These are phyloP conservation scores for Coemansia guatemalensis DNA, from an alignment of 192 early-diverging fungal species.

Conservation along the genomic window DNA sequence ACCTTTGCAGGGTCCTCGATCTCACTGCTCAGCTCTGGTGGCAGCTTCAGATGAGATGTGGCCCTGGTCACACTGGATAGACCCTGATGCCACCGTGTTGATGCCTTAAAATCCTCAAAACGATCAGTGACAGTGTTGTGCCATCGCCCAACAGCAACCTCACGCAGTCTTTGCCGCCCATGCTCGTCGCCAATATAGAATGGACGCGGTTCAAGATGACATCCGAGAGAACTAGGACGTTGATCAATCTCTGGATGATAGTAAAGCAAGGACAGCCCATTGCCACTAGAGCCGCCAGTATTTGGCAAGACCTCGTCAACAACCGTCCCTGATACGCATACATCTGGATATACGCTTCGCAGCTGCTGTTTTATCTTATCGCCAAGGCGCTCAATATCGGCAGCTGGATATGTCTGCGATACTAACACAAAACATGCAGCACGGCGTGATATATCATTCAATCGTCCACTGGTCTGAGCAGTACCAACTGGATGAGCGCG, in stretches of 20 bases:
- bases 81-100: conserved; percentile 13
- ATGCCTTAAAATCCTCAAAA: neutral
- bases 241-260: neutral
- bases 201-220: conserved; percentile 11
- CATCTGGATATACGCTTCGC: neutral
- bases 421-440: conserved; percentile 40
- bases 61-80: conserved; percentile 32
- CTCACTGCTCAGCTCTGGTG: conserved; percentile 16
- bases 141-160: conserved; percentile 45
- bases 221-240: neutral
- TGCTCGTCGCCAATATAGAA: conserved; percentile 49
- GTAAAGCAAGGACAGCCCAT: conserved; percentile 33
- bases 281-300: neutral
- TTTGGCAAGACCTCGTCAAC: conserved; percentile 22
- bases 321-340: conserved; percentile 18
- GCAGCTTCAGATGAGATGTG: conserved; percentile 24
- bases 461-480: neutral
- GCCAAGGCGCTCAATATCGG: conserved; percentile 13
- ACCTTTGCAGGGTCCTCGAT: conserved; percentile 14
- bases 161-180: conserved; percentile 45
- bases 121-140: conserved; percentile 32
- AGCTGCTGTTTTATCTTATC: conserved; percentile 2
- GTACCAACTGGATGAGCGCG: neutral
- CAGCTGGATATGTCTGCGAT: conserved; percentile 25
- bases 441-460: neutral